Percentiles rank a stretch among this genome's conserved stretches.
Evolutionary conservation across 306 rosid genomes (phyloP).

Genomic region (Quercus variabilis): DNA sequence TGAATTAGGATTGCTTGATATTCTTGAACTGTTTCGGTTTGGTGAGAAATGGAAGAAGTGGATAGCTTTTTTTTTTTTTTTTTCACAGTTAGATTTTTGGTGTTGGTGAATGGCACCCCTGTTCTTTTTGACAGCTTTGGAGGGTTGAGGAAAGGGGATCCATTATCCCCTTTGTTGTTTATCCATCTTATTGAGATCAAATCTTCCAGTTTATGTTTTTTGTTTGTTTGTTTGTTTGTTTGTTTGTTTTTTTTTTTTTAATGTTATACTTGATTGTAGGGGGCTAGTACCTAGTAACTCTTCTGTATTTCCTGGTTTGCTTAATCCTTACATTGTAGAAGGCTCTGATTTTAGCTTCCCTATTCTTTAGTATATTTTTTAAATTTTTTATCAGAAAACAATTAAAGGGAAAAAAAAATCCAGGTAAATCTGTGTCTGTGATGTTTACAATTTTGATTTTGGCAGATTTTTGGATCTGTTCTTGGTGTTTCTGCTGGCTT

Average conservation of each 20-base stretch:
- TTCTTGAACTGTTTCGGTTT: not conserved
- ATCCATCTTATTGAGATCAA: not conserved
- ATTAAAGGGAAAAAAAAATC: too few relatives aligned
- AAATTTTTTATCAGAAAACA: too few relatives aligned
- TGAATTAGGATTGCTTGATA: not conserved
- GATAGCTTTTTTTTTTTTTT: not conserved
- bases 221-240: too few relatives aligned
- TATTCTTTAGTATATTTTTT: too few relatives aligned
- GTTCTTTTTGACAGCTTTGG: not conserved
- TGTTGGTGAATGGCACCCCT: not conserved
- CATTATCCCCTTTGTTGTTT: not conserved
- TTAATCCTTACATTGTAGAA: too few relatives aligned
- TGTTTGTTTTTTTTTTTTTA: too few relatives aligned
- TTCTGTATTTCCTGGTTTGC: too few relatives aligned
- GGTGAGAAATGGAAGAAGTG: not conserved
- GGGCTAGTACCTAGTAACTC: too few relatives aligned
- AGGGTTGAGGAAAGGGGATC: not conserved
- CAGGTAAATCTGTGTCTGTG: not conserved
- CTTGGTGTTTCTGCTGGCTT: conserved; percentile 92
- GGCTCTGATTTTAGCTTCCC: too few relatives aligned
- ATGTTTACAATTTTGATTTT: conserved; percentile 18
- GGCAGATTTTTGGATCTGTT: conserved; percentile 78
- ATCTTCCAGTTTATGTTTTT: too few relatives aligned
- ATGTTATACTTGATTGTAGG: too few relatives aligned
- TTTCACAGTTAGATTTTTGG: not conserved